Conservation (phyloP, 345 rosid species). For the Moricandia moricandioides region DNA sequence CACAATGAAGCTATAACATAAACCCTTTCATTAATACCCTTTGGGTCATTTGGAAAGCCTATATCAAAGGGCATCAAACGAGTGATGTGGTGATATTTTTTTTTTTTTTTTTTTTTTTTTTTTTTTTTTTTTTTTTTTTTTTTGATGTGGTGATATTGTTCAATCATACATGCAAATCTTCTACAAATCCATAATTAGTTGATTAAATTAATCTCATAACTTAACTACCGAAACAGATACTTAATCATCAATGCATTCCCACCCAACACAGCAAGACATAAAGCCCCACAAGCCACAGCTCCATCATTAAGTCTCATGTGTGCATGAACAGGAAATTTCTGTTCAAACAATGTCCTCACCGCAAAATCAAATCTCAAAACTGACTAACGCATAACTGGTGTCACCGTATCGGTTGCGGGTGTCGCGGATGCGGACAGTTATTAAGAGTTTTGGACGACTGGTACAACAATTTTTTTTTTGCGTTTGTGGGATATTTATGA, state of each 20-base stretch:
- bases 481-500: too few species aligned
- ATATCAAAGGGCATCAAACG: slow-evolving; percentile 7
- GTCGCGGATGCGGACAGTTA: too few species aligned
- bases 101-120: too few species aligned
- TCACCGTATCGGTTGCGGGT: too few species aligned
- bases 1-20: neutral
- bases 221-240: slow-evolving; percentile 11
- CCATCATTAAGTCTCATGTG: slow-evolving; percentile 30
- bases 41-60: neutral
- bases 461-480: too few species aligned
- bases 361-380: slow-evolving; percentile 13
- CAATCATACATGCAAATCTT: neutral
- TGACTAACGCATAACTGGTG: too few species aligned
- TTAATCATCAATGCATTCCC: slow-evolving; percentile 11
- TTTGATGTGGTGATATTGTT: slow-evolving; percentile 12
- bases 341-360: slow-evolving; percentile 23
- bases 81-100: slow-evolving; percentile 16
- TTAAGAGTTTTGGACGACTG: too few species aligned
- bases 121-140: too few species aligned
- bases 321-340: slow-evolving; percentile 33
- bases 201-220: neutral
- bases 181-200: neutral
- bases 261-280: slow-evolving; percentile 11
- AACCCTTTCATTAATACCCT: neutral
- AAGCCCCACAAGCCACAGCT: slow-evolving; percentile 20